Percentiles rank a stretch among this genome's conserved stretches.
phyloP scores from a whole-genome alignment of 305 asterid species.

The Plantago coronopus region DNA sequence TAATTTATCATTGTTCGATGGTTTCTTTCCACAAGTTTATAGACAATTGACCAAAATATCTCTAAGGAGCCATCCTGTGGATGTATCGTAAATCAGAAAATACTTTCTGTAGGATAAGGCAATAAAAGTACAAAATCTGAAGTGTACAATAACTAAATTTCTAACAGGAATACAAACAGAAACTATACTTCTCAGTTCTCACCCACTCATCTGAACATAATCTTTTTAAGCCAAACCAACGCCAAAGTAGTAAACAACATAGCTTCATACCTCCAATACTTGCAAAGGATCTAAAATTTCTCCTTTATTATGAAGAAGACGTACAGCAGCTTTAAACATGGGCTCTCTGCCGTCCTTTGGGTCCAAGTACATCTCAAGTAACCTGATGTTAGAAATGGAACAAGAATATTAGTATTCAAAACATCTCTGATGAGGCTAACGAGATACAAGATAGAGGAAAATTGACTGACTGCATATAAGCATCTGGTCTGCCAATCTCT shows the following conservation, averaged over 20 bases:
- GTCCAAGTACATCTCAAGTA: constrained; percentile 91
- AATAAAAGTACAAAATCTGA: too few relatives aligned
- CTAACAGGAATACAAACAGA: too few relatives aligned
- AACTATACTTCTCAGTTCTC: background rate
- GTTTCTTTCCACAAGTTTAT: too few relatives aligned
- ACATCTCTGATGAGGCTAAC: constrained; percentile 20
- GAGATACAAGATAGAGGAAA: constrained; percentile 27
- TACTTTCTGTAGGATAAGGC: too few relatives aligned
- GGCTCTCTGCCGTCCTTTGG: constrained; percentile 90
- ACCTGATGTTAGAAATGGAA: constrained; percentile 40
- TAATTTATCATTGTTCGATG: too few relatives aligned
- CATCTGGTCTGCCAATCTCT: constrained; percentile 98
- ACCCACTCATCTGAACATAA: background rate
- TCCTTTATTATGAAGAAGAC: constrained; percentile 91
- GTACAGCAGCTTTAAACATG: constrained; percentile 88
- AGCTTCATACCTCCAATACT: constrained; percentile 64
- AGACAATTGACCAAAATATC: too few relatives aligned
- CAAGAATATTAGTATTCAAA: constrained; percentile 19
- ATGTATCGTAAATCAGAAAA: too few relatives aligned
- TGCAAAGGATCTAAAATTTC: constrained; percentile 84
- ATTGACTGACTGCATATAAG: constrained; percentile 77
- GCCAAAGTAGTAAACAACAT: constrained; percentile 5
- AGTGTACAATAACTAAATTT: too few relatives aligned
- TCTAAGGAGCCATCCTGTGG: too few relatives aligned
- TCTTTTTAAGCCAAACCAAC: constrained; percentile 2